Base-by-base conservation (phyloP, 2,329 filamentous ascomycete genomes). In the Cytospora paraplurivora region DNA sequence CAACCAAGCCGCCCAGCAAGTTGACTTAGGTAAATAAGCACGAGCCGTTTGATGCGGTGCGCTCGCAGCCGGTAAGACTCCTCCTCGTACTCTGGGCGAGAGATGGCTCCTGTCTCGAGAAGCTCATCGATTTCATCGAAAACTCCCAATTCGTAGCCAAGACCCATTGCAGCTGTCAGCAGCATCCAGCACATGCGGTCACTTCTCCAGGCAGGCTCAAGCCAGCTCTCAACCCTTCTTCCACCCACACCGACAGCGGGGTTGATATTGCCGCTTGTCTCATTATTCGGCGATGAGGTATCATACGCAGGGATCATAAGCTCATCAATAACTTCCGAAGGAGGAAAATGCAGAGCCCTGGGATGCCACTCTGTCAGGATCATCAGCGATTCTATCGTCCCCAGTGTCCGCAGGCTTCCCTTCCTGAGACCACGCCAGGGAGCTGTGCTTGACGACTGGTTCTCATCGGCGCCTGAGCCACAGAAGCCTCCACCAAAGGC, bases 171-270 rank as follows among this genome's bases (percentile, higher is more conserved):
- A 44, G 93, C 96, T 72, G 92, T 96, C 35, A 98, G 83, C 15
- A 98, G 81, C 92, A 97, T 97, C 94, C 94, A 97, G 73, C 92
- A 96, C 91, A 97, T 96, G 61, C 93, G 90, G 72, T 97, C 94
- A 68, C 90, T 92, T 70, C 94, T 85, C 92, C 94, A 97, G 10
- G 92, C 94, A 2, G 95, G 95, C 75, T 99, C 95, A 4, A 98
- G 85, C 92, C 95, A 98, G 74, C 92, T 94, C 72, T 97, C 93
- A 67, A 97, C 95, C 34, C 93, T 83, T 74, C 91, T 89, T 11
- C 92, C 92, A 52, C 92, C 91, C 21, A 92, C 84, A n/a, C 86
- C 85, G 35, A 83, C 84, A 65, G 75, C 74, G 7, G 77, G 77
- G 59, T 79, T 75, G 62, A 75, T 75, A 27, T 71, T 75, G 3